Percentiles rank a stretch among this genome's conserved stretches.
Conservation (phyloP, 75 land plant species). For the Cryptomeria japonica region DNA sequence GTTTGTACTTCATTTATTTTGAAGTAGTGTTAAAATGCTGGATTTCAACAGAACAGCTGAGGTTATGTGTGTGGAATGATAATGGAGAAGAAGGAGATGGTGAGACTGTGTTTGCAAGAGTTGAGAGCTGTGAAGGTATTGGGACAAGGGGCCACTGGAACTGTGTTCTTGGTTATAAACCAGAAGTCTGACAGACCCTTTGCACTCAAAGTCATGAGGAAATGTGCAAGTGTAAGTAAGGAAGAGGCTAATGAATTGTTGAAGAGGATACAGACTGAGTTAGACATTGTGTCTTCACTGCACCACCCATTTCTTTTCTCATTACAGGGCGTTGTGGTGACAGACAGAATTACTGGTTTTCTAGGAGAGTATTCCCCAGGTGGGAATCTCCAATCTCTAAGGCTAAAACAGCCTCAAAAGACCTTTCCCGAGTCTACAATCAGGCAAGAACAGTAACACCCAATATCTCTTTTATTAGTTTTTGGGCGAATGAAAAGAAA, state of each 20-base stretch:
- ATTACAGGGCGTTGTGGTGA: conserved; percentile 48
- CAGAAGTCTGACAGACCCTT: not conserved
- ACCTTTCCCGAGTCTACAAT: conserved; percentile 61
- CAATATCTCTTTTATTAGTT: not conserved
- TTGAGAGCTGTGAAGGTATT: not conserved
- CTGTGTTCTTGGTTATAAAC: conserved; percentile 1
- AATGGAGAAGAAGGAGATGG: not conserved
- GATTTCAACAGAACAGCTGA: too few relatives aligned
- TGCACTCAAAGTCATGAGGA: not conserved
- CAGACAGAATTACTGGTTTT: conserved; percentile 22
- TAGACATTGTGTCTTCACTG: not conserved
- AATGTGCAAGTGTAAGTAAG: not conserved
- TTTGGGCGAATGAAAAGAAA: not conserved
- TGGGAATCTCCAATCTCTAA: conserved; percentile 74
- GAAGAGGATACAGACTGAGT: not conserved
- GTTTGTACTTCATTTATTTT: too few relatives aligned
- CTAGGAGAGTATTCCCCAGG: conserved; percentile 73
- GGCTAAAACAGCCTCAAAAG: conserved; percentile 56
- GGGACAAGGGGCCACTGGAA: conserved; percentile 6
- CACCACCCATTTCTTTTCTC: conserved; percentile 71
- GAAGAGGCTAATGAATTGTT: not conserved
- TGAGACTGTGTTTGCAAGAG: not conserved
- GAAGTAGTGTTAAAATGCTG: too few relatives aligned
- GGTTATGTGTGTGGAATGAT: not conserved
- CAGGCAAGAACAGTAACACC: conserved; percentile 8